Conservation (phyloP, 2,329 filamentous ascomycete species). For the Colletotrichum australisinense region DNA sequence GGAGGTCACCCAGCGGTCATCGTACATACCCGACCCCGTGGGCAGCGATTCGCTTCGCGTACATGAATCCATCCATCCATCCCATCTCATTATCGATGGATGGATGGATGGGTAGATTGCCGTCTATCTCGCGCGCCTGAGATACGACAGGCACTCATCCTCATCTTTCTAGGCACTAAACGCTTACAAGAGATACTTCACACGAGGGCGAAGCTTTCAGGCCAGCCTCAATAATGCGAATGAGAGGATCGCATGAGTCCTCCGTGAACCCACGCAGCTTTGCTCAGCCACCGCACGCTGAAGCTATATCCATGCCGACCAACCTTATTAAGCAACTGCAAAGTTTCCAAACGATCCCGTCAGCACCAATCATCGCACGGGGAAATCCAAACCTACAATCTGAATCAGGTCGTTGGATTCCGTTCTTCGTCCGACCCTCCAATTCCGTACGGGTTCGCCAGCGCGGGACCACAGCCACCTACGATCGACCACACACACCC, state of each 20-base stretch:
- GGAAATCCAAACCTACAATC: not conserved
- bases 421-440: conserved; percentile 9
- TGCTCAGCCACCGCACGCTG: conserved; percentile 1
- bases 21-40: conserved; percentile 20
- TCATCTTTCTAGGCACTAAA: not conserved
- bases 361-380: not conserved
- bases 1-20: conserved; percentile 2
- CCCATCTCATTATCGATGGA: not conserved
- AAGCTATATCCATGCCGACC: not conserved
- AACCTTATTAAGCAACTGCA: not conserved
- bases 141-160: not conserved
- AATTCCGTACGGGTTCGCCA: conserved; percentile 11
- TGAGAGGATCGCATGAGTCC: not conserved
- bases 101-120: not conserved
- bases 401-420: not conserved
- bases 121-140: not conserved
- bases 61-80: not conserved
- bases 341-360: not conserved
- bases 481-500: conserved; percentile 4
- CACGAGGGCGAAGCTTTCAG: not conserved
- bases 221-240: not conserved
- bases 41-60: conserved; percentile 18
- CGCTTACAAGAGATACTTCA: not conserved
- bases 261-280: not conserved
- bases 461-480: conserved; percentile 20